Evolutionary conservation across 2,329 filamentous ascomycete genomes (phyloP), one percentile per base, ranked within the genome.

Genomic region (Helminthosporium solani): DNA sequence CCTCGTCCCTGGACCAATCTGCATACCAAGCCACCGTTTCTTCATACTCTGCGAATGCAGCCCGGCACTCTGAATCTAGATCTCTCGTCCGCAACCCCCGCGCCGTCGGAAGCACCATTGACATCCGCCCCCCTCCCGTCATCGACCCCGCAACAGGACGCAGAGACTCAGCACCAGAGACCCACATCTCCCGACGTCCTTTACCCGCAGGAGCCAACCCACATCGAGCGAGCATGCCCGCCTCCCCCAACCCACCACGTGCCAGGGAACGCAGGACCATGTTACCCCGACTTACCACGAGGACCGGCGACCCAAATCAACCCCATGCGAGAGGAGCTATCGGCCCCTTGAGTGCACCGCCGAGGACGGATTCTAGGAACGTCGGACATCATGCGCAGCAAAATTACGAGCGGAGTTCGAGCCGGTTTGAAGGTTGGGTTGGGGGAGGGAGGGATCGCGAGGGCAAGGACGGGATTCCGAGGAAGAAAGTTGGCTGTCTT

Each of bases 81-180:
- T 55, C 56, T 2, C 49, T 54, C 6, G 28, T 55, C 9, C 52
- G 54, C 7, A 5, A 40, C 7, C 52, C 53, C 15, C 49, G 56
- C n/a, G 42, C 44, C 3, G 48, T 57, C 27, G 58, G 56, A 37
- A 60, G 50, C 42, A 53, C 56, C 1, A 35, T 56, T 8, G 56
- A 66, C 12, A 45, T 62, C 0, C 56, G 59, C 7, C 52, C 57
- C 3, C 56, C 62, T 3, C 60, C 64, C 0, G 12, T 57, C 5
- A 21, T 57, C 23, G 47, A 55, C 27, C 44, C 51, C 1, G 39
- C 44, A 2, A 40, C 42, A 2, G 50, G 50, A 2, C 61, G 62
- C 9, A 49, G 60, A 19, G 64, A 57, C n/a, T 66, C 60, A 7
- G 62, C 56, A 3, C 62, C 63, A 1, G 54, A 53, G 16, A 44